phyloP scores from a whole-genome alignment of 495 filamentous ascomycete species.

The Pseudoneurospora amorphoporcata region DNA sequence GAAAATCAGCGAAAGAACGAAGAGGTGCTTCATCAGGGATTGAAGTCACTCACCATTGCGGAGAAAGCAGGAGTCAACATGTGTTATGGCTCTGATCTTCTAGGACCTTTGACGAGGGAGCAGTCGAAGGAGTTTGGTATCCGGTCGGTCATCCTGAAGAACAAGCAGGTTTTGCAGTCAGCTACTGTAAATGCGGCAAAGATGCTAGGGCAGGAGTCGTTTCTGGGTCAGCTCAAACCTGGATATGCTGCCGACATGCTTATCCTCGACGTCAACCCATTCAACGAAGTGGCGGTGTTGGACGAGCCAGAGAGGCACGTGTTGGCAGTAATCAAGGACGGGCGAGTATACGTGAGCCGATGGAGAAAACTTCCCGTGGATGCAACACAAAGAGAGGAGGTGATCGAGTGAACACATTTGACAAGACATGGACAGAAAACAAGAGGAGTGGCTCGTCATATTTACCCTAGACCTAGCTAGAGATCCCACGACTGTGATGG shows the following conservation, averaged over 20 bases:
- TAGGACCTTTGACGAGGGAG: slow-evolving; percentile 34
- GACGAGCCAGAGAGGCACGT: neutral
- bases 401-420: neutral
- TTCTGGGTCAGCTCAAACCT: slow-evolving; percentile 31
- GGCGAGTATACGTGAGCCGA: neutral
- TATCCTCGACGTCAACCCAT: neutral
- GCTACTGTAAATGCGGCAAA: slow-evolving; percentile 43
- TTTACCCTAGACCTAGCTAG: neutral
- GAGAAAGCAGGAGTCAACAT: slow-evolving; percentile 40
- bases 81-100: slow-evolving; percentile 46
- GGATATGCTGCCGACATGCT: neutral
- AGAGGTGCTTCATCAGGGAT: slow-evolving; percentile 34
- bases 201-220: slow-evolving; percentile 31
- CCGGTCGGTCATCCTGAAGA: slow-evolving; percentile 31
- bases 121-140: slow-evolving; percentile 43
- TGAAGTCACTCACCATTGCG: slow-evolving; percentile 34
- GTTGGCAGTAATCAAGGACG: neutral
- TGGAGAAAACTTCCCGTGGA: neutral
- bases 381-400: neutral
- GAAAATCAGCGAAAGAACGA: slow-evolving; percentile 34
- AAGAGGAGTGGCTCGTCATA: neutral
- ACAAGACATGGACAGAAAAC: neutral
- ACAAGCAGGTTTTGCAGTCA: slow-evolving; percentile 35
- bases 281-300: neutral
- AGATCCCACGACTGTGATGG: neutral